Percentiles rank a stretch among this genome's conserved stretches.
Conservation (phyloP, 2,329 filamentous ascomycete species). For the Penicillium sp. region DNA sequence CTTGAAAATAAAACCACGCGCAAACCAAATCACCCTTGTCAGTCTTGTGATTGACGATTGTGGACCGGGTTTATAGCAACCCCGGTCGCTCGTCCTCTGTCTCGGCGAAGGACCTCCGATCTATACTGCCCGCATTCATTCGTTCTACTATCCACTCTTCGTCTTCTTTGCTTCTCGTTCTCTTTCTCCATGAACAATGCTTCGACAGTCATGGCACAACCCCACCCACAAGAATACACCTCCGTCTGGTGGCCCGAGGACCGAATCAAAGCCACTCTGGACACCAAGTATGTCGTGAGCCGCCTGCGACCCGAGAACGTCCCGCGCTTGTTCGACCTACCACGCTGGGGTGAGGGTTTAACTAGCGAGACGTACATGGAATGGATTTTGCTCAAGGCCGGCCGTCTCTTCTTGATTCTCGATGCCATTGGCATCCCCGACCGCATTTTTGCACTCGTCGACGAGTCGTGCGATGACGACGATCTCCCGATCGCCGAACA, state of each 20-base stretch:
- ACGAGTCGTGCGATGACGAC: slow-evolving; percentile 63
- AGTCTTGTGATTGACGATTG: background rate
- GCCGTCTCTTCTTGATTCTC: slow-evolving; percentile 61
- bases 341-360: slow-evolving; percentile 48
- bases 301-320: slow-evolving; percentile 40
- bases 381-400: slow-evolving; percentile 62
- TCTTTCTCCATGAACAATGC: slow-evolving; percentile 6
- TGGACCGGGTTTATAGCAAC: background rate
- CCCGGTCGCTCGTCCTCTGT: background rate
- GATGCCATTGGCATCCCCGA: slow-evolving; percentile 63
- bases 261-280: slow-evolving; percentile 46
- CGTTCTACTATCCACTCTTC: background rate
- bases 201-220: slow-evolving; percentile 18
- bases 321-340: slow-evolving; percentile 40
- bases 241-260: slow-evolving; percentile 52
- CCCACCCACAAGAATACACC: slow-evolving; percentile 23
- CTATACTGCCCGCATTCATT: background rate
- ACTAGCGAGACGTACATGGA: slow-evolving; percentile 60
- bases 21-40: background rate
- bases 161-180: background rate
- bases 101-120: background rate
- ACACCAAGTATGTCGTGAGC: slow-evolving; percentile 43
- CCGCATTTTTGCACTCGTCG: slow-evolving; percentile 63
- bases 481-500: slow-evolving; percentile 61
- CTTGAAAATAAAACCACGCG: background rate